A percentile compares a stretch with the other conserved stretches of the same genome.
Evolutionary conservation across 176 grass and related monocot genomes (phyloP).

Genomic region (Sorghum bicolor): DNA sequence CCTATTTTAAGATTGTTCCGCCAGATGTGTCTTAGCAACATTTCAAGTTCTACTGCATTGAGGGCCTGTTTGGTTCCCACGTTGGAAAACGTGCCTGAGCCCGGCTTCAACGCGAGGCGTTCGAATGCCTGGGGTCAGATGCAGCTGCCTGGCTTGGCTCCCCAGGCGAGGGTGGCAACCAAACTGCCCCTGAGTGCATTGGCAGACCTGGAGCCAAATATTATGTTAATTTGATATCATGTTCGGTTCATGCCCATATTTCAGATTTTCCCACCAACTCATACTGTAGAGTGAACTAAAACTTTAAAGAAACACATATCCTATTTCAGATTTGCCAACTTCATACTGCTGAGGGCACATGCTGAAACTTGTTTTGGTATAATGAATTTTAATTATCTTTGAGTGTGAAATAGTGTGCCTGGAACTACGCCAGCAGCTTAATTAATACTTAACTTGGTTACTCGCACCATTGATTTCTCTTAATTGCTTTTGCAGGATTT

Average conservation of each 20-base stretch:
- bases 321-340: neutral
- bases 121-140: no score
- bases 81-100: no score
- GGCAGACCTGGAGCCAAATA: no score
- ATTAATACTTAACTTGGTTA: neutral
- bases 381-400: neutral
- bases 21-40: neutral
- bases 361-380: neutral
- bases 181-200: no score
- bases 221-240: neutral
- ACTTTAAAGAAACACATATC: neutral
- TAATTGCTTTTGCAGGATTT: conserved; percentile 50
- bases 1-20: neutral
- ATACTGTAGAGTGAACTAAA: neutral
- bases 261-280: neutral
- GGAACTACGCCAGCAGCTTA: neutral
- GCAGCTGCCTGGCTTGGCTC: no score
- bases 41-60: neutral
- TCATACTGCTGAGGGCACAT: neutral
- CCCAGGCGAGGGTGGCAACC: no score
- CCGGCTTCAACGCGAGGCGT: no score
- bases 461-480: neutral
- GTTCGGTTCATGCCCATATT: neutral
- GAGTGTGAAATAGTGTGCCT: neutral
- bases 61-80: no score